Conservation (phyloP, 169 alveolate species). For the Cystoisospora suis region DNA sequence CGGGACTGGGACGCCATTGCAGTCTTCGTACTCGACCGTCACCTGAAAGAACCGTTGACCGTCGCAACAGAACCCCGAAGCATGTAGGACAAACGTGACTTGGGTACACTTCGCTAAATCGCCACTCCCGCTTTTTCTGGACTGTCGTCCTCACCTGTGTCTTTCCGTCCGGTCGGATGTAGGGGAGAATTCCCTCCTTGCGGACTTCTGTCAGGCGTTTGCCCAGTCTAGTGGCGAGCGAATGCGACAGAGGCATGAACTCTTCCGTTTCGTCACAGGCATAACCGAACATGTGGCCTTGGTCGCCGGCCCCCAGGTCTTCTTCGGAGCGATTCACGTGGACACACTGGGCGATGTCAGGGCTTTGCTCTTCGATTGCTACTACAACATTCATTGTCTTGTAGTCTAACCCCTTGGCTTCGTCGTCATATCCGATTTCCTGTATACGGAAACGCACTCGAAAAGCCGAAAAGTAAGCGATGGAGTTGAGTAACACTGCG, state of each 20-base stretch:
- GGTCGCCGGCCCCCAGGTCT: constrained; percentile 92
- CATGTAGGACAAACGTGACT: background rate
- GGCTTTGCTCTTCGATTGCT: constrained; percentile 93
- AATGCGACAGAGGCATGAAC: constrained; percentile 97
- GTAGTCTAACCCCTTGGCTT: constrained; percentile 94
- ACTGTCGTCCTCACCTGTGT: constrained; percentile 94
- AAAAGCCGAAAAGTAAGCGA: no score
- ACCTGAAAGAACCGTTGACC: constrained; percentile 62
- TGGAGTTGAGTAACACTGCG: no score
- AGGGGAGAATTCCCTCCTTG: constrained; percentile 85
- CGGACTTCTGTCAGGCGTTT: constrained; percentile 93
- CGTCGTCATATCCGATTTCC: constrained; percentile 91
- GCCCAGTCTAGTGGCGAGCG: constrained; percentile 93
- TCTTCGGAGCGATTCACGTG: constrained; percentile 90
- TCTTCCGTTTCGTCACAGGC: constrained; percentile 98
- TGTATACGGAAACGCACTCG: constrained; percentile 3
- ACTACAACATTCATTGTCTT: constrained; percentile 92
- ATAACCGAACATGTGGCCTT: constrained; percentile 99
- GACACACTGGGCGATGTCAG: constrained; percentile 97
- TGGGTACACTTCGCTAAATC: constrained; percentile 16
- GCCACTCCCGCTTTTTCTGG: constrained; percentile 67
- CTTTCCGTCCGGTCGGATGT: constrained; percentile 99
- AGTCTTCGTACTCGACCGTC: constrained; percentile 86
- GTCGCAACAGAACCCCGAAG: background rate
- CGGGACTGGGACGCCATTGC: constrained; percentile 88